Evolutionary conservation across 2,329 filamentous ascomycete genomes (phyloP).

Genomic region (Trichoderma sp.): DNA sequence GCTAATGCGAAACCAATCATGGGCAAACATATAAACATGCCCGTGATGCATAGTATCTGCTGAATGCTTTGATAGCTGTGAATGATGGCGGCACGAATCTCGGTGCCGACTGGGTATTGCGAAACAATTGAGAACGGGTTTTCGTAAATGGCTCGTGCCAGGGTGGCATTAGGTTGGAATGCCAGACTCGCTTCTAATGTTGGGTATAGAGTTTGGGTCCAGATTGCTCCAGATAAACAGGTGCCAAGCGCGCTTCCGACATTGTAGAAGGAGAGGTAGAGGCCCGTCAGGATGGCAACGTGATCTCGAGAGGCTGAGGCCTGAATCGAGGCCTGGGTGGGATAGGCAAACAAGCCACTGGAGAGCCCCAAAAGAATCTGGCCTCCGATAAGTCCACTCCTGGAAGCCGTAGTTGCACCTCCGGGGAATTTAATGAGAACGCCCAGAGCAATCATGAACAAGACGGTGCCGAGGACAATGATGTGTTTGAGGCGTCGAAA

Average conservation of each 20-base stretch:
- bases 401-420: constrained; percentile 38
- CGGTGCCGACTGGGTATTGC: constrained; percentile 41
- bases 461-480: constrained; percentile 53
- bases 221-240: constrained; percentile 40
- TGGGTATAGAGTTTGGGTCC: constrained; percentile 40
- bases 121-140: constrained; percentile 36
- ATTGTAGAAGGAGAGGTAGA: constrained; percentile 42
- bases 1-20: constrained; percentile 44
- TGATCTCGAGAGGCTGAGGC: constrained; percentile 38
- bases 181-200: constrained; percentile 32
- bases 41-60: constrained; percentile 43
- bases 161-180: constrained; percentile 35
- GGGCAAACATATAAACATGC: constrained; percentile 45
- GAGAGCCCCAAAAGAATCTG: constrained; percentile 58
- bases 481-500: constrained; percentile 56
- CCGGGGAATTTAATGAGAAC: constrained; percentile 55
- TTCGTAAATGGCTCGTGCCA: constrained; percentile 38
- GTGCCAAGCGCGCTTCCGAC: constrained; percentile 42
- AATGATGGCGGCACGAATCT: constrained; percentile 44
- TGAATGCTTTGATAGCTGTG: constrained; percentile 45
- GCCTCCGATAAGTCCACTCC: constrained; percentile 52
- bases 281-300: constrained; percentile 38
- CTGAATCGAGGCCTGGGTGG: constrained; percentile 41
- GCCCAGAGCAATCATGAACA: constrained; percentile 56
- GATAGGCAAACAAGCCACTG: constrained; percentile 53